Conservation (phyloP, 495 filamentous ascomycete species). For the Hypomontagnella monticulosa region DNA sequence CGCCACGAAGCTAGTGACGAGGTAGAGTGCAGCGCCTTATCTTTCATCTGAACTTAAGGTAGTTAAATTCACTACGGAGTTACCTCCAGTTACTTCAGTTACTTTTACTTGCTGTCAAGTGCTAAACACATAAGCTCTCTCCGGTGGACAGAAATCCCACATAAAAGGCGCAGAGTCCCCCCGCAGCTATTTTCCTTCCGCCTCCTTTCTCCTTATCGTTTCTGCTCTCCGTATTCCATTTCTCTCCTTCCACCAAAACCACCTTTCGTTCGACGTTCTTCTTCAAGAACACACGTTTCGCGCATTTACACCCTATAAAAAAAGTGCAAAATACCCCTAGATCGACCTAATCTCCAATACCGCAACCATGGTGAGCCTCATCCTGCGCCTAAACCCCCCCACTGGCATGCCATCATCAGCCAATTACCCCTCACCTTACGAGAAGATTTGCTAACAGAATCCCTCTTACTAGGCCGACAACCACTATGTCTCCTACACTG, state of each 20-base stretch:
- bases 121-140: constrained; percentile 7
- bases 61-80: too few relatives aligned
- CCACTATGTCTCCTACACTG: constrained; percentile 69
- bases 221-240: background rate
- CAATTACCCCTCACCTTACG: constrained; percentile 47
- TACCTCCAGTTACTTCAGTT: background rate
- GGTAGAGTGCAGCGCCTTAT: constrained; percentile 12
- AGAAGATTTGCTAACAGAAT: constrained; percentile 54
- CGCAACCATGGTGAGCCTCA: constrained; percentile 45
- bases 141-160: constrained; percentile 34
- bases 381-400: constrained; percentile 41
- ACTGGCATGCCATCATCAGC: constrained; percentile 40
- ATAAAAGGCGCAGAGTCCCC: constrained; percentile 43
- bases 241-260: constrained; percentile 16
- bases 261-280: constrained; percentile 15
- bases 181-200: constrained; percentile 25
- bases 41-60: background rate
- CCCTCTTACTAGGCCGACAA: constrained; percentile 63
- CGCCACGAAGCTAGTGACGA: constrained; percentile 1
- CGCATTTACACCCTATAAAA: constrained; percentile 16
- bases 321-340: constrained; percentile 7
- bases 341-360: constrained; percentile 34
- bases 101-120: constrained; percentile 6
- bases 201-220: constrained; percentile 8
- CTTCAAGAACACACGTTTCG: constrained; percentile 19